Evolutionary conservation across 2,329 filamentous ascomycete species (phyloP).

Genomic region (Ceratocystis variospora): DNA sequence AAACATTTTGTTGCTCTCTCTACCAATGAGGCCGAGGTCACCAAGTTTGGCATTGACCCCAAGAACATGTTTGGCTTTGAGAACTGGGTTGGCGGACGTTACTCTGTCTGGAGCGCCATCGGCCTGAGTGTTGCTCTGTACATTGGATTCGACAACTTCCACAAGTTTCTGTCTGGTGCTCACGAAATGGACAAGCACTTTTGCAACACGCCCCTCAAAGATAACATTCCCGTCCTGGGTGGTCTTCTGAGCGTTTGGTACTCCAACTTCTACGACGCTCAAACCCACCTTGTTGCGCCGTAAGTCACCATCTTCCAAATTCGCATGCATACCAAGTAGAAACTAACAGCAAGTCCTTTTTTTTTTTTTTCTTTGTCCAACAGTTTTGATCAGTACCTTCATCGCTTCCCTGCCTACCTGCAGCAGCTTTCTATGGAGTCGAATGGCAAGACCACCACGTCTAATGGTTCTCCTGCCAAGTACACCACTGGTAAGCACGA

Average conservation of each 20-base stretch:
- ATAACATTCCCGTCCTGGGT: conserved; percentile 89
- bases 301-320: conserved; percentile 35
- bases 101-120: conserved; percentile 98
- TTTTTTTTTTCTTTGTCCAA: neutral
- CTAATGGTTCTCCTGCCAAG: conserved; percentile 78
- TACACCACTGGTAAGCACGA: conserved; percentile 65
- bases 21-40: conserved; percentile 87
- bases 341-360: conserved; percentile 12
- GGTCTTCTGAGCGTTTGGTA: conserved; percentile 97
- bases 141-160: conserved; percentile 95
- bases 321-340: neutral
- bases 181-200: conserved; percentile 99
- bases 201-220: conserved; percentile 70
- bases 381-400: conserved; percentile 95
- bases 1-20: conserved; percentile 99
- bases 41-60: conserved; percentile 96
- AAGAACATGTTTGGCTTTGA: conserved; percentile 99
- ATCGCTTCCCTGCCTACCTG: conserved; percentile 97
- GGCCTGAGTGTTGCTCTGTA: conserved; percentile 88
- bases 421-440: conserved; percentile 99
- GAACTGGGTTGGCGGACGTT: conserved; percentile 95
- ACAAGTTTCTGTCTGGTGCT: conserved; percentile 85
- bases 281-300: conserved; percentile 94
- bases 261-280: conserved; percentile 95
- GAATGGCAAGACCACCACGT: conserved; percentile 92